These are phyloP conservation scores for Ascomycota sp. DNA, from an alignment of 2,329 filamentous ascomycete species.

Conservation along the genomic window DNA sequence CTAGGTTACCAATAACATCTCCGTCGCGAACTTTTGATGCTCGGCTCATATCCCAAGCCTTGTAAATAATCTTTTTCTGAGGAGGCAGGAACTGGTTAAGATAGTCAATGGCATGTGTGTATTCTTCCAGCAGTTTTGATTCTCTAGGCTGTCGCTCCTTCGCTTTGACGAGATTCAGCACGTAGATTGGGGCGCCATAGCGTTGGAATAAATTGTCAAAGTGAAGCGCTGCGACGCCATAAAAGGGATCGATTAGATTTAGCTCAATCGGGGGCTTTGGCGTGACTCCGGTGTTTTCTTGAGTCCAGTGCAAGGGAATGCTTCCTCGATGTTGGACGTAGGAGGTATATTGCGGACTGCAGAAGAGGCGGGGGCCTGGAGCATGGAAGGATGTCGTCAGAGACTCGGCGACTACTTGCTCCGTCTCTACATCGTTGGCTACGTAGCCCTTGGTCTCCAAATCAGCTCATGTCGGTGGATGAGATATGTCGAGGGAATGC, in stretches of 20 bases:
- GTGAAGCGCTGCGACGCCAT: constrained; percentile 74
- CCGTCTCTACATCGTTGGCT: constrained; percentile 94
- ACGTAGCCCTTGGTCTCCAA: constrained; percentile 52
- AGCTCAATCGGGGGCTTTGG: constrained; percentile 92
- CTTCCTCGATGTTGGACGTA: constrained; percentile 93
- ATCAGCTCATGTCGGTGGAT: background rate
- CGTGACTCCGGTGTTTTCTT: constrained; percentile 82
- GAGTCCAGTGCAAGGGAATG: constrained; percentile 91
- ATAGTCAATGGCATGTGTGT: constrained; percentile 68
- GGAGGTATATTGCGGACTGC: constrained; percentile 80
- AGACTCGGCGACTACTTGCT: constrained; percentile 91
- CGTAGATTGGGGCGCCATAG: constrained; percentile 81
- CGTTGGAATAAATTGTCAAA: constrained; percentile 87
- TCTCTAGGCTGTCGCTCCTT: constrained; percentile 75
- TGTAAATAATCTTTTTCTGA: constrained; percentile 72
- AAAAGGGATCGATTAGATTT: constrained; percentile 90
- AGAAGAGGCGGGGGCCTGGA: constrained; percentile 62
- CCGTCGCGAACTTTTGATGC: constrained; percentile 80
- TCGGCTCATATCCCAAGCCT: constrained; percentile 94
- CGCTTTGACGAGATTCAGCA: constrained; percentile 74
- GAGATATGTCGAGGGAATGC: background rate
- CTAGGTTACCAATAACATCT: constrained; percentile 82
- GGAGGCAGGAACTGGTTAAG: constrained; percentile 80
- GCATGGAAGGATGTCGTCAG: constrained; percentile 89
- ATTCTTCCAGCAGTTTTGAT: constrained; percentile 73